Conservation (phyloP, 2,329 filamentous ascomycete genomes). For the Fusarium sp. region DNA sequence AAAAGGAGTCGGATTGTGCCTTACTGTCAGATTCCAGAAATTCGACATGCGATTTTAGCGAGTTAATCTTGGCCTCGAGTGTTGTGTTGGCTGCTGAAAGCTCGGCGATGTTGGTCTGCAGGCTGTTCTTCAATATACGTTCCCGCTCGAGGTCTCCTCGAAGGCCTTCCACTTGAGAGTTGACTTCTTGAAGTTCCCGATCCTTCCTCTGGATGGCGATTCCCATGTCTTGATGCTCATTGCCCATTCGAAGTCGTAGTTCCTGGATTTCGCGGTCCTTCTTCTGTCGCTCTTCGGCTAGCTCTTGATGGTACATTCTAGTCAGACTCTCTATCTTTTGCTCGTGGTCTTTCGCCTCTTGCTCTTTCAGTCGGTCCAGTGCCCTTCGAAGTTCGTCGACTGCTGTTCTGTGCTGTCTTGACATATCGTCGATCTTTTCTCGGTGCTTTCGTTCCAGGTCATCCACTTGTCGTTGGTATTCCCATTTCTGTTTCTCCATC, state of each 20-base stretch:
- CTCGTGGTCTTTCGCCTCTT: conserved; percentile 67
- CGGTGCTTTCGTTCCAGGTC: conserved; percentile 55
- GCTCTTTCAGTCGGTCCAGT: conserved; percentile 51
- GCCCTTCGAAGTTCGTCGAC: conserved; percentile 56
- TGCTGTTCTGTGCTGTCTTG: conserved; percentile 46
- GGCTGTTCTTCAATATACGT: conserved; percentile 64
- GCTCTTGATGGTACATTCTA: conserved; percentile 68
- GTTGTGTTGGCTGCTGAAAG: conserved; percentile 68
- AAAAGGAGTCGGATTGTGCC: conserved; percentile 86
- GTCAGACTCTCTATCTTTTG: conserved; percentile 74
- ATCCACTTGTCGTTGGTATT: conserved; percentile 60
- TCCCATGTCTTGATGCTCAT: conserved; percentile 62
- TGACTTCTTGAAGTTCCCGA: conserved; percentile 61
- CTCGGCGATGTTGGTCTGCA: conserved; percentile 64
- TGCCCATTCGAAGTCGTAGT: conserved; percentile 62
- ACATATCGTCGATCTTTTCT: conserved; percentile 47
- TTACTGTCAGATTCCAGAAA: conserved; percentile 92
- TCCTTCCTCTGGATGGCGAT: conserved; percentile 61
- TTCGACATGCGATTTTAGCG: conserved; percentile 82
- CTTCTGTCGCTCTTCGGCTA: conserved; percentile 70
- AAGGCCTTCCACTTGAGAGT: conserved; percentile 55
- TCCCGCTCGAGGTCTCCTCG: conserved; percentile 68
- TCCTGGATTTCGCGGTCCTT: conserved; percentile 71
- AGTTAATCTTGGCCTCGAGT: conserved; percentile 78
- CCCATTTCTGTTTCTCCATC: conserved; percentile 50